A percentile compares a stretch with the other conserved stretches of the same genome.
phyloP scores from a whole-genome alignment of 139 green algal species.

The Picocystis salinarum region DNA sequence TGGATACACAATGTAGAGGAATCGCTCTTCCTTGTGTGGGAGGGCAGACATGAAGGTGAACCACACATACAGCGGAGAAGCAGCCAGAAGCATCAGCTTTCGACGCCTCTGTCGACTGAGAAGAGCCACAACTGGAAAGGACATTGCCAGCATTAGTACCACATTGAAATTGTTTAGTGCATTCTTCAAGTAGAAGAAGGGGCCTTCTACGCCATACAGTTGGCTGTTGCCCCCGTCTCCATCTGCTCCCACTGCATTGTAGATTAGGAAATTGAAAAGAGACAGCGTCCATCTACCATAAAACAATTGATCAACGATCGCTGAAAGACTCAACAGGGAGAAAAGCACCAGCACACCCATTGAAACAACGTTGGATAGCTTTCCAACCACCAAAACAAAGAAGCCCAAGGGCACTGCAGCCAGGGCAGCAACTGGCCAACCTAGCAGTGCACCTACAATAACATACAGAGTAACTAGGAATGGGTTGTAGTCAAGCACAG shows the following conservation, averaged over 20 bases:
- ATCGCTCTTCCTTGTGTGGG: conserved; percentile 70
- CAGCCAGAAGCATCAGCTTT: no score
- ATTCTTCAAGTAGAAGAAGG: conserved; percentile 57
- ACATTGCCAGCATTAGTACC: background rate
- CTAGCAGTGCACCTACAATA: background rate
- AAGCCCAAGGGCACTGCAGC: background rate
- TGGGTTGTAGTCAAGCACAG: conserved; percentile 15
- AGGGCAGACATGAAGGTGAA: conserved; percentile 36
- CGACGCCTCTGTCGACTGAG: no score
- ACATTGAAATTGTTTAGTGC: conserved; percentile 26
- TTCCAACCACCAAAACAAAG: background rate
- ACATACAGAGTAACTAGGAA: background rate
- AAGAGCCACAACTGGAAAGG: background rate
- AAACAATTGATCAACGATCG: conserved; percentile 15
- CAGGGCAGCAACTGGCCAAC: background rate
- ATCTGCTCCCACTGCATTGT: conserved; percentile 51
- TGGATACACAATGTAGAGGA: conserved; percentile 54
- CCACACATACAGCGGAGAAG: conserved; percentile 43
- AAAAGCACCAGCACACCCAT: conserved; percentile 11
- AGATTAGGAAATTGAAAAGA: conserved; percentile 49
- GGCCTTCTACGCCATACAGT: conserved; percentile 51
- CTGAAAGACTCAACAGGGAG: background rate
- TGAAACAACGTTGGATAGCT: background rate
- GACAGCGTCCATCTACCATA: conserved; percentile 42
- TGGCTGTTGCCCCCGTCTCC: conserved; percentile 38